Evolutionary conservation across 2,329 filamentous ascomycete species (phyloP).

Genomic region (Fusarium ramigenum): DNA sequence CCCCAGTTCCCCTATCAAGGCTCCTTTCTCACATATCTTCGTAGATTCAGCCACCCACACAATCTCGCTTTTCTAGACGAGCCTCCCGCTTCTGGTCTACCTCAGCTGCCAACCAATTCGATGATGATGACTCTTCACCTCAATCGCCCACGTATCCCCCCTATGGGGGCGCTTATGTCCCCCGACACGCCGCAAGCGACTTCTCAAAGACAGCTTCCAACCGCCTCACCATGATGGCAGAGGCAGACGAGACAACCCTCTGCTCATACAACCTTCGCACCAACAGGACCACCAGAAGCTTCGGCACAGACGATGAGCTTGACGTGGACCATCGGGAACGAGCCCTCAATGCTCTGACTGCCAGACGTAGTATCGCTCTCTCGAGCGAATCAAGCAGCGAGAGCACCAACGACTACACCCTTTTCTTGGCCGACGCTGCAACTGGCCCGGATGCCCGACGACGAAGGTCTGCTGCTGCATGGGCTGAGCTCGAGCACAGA

Average conservation of each 20-base stretch:
- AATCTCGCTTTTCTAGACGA: constrained; percentile 29
- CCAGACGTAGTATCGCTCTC: constrained; percentile 13
- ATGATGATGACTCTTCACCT: background rate
- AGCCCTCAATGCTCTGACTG: constrained; percentile 28
- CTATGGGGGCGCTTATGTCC: constrained; percentile 38
- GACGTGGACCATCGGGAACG: constrained; percentile 26
- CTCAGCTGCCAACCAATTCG: constrained; percentile 34
- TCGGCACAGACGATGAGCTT: constrained; percentile 16
- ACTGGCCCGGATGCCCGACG: constrained; percentile 3
- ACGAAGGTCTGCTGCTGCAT: constrained; percentile 27
- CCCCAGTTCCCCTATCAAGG: background rate
- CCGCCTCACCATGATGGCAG: constrained; percentile 27
- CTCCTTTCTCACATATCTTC: background rate
- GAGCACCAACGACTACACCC: constrained; percentile 35
- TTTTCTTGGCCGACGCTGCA: constrained; percentile 37
- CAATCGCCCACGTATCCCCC: constrained; percentile 11
- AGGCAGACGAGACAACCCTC: constrained; percentile 37
- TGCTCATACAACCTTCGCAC: constrained; percentile 31
- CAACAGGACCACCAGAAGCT: background rate
- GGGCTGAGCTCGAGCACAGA: constrained; percentile 30
- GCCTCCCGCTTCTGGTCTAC: constrained; percentile 39
- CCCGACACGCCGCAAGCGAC: constrained; percentile 45
- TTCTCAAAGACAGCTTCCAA: constrained; percentile 39
- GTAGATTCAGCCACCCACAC: constrained; percentile 2
- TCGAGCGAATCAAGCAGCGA: constrained; percentile 7